Base-by-base conservation (phyloP, 164 flowering plant genomes). In the Stephania yunnanensis region DNA sequence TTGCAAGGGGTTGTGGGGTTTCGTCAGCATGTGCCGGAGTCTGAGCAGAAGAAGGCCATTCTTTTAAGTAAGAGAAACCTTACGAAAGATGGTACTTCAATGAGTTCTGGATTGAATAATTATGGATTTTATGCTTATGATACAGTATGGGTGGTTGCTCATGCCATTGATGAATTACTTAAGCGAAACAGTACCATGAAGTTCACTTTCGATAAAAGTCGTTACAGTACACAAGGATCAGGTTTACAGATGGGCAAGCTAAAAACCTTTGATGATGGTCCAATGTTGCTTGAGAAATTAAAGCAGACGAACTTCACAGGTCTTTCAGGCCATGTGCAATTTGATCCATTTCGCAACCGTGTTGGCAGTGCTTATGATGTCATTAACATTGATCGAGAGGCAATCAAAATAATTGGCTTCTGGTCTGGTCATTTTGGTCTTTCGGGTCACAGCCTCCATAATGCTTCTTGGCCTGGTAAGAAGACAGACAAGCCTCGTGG, bases 51-150 rank as follows among this genome's bases (percentile, higher is more conserved):
- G 81, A 78, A 77, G 52, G 80, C 74, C 31, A 86, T 92, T 76
- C 10, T 74, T 25, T 76, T 85, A 20, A 76, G 81, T 46, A 89
- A 92, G 93, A 81, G 75, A 48, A 69, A 77, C 30, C 78, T 84
- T 79, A 76, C 72, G 71, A 67, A 67, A 67, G 79, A 79, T 61
- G 88, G 86, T 58, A 25, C 25, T 25, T 72, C 50, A 22, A 78
- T 74, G 58, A 65, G 61, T 67, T 72, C 84, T 42, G 83, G 63
- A 68, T 74, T 88, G 78, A 89, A 89, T 78, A 55, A 84, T 2
- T 92, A 87, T 84, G 94, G 85, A 25, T 79, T 86, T n/a, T 84
- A 79, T 80, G 94, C 97, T 77, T 92, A 92, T 85, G 97, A 92
- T 74, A 83, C 94, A 29, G 90, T 90, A 12, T 92, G 94, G 94